These are phyloP conservation scores for Hypericum perforatum DNA, from an alignment of 345 rosid species.

Conservation along the genomic window DNA sequence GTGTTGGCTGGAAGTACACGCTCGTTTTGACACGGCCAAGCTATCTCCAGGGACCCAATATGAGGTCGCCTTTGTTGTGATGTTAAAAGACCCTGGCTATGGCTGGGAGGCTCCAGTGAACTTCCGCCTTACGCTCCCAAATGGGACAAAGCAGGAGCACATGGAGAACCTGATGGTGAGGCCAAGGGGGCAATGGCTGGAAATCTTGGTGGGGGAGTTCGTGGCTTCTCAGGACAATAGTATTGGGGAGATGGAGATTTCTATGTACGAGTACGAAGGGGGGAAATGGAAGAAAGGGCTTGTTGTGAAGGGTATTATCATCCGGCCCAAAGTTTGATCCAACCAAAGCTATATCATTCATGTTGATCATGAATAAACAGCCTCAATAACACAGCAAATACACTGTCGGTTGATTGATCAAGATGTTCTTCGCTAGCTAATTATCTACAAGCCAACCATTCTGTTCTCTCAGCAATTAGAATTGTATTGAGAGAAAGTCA, in stretches of 20 bases:
- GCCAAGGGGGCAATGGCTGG: slow-evolving; percentile 38
- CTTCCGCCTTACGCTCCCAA: slow-evolving; percentile 33
- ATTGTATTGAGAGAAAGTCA: too few species aligned
- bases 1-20: slow-evolving; percentile 54
- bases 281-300: slow-evolving; percentile 61
- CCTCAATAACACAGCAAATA: too few species aligned
- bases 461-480: too few species aligned
- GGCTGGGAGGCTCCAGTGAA: slow-evolving; percentile 58
- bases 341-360: background rate
- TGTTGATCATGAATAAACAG: too few species aligned
- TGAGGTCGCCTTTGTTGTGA: slow-evolving; percentile 36
- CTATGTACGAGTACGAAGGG: slow-evolving; percentile 36
- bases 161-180: slow-evolving; percentile 21
- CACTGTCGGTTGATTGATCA: too few species aligned
- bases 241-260: slow-evolving; percentile 37
- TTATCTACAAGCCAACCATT: too few species aligned
- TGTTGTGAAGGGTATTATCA: slow-evolving; percentile 38
- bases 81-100: slow-evolving; percentile 28
- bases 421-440: too few species aligned
- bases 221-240: slow-evolving; percentile 12
- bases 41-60: slow-evolving; percentile 45
- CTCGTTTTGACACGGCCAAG: slow-evolving; percentile 28
- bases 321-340: slow-evolving; percentile 31
- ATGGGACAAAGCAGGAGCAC: slow-evolving; percentile 28
- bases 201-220: slow-evolving; percentile 42